phyloP scores from a whole-genome alignment of 345 rosid genomes.

The Eucalyptus paniculata region DNA sequence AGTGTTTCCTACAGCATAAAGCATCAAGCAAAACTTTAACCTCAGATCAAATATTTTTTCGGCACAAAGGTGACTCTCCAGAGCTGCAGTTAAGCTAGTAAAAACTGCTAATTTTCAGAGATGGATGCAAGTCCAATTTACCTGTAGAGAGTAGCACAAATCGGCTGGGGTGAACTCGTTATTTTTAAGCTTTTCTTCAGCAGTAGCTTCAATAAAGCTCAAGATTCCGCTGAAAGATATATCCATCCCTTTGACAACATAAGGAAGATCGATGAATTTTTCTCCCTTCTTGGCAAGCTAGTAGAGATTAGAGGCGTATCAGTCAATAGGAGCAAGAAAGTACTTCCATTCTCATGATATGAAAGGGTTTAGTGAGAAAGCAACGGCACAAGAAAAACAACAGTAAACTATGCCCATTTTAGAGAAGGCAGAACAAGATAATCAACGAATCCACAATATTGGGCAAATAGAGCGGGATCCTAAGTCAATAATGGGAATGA shows the following conservation, averaged over 20 bases:
- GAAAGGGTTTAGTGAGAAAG: background rate
- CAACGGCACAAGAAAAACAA: background rate
- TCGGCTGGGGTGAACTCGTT: slow-evolving; percentile 88
- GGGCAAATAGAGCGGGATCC: background rate
- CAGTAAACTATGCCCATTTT: background rate
- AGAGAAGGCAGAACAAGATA: background rate
- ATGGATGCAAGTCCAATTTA: background rate
- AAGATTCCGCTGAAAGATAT: slow-evolving; percentile 92
- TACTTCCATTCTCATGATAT: background rate
- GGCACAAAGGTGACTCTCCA: background rate
- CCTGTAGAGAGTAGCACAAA: slow-evolving; percentile 94
- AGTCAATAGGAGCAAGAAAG: background rate
- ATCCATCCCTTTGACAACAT: slow-evolving; percentile 97
- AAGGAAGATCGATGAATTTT: slow-evolving; percentile 78
- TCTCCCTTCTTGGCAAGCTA: slow-evolving; percentile 98
- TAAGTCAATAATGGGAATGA: background rate
- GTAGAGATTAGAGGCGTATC: background rate
- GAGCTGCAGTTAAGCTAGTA: background rate
- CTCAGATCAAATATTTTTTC: background rate
- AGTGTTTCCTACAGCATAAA: slow-evolving; percentile 48
- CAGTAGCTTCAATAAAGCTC: slow-evolving; percentile 77
- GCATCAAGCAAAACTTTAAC: background rate
- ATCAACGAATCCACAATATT: background rate
- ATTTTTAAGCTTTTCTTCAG: slow-evolving; percentile 74
- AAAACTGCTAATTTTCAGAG: background rate